These are phyloP conservation scores for Metarhizium robertsii DNA, from an alignment of 2,329 filamentous ascomycete species.

Conservation along the genomic window DNA sequence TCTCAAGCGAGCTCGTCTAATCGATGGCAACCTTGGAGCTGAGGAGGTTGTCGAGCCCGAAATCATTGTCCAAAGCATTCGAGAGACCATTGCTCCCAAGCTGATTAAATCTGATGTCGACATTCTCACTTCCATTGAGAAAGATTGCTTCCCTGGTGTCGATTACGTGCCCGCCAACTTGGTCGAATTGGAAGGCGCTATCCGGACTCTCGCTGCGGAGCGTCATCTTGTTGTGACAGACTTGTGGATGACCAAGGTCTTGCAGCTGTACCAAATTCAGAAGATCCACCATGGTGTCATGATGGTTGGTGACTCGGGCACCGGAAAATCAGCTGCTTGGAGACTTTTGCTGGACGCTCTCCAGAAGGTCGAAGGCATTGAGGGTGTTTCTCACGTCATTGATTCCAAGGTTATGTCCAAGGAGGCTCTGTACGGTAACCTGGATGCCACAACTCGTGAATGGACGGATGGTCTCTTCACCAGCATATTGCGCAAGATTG, in stretches of 20 bases:
- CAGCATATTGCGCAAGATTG: slow-evolving; percentile 94
- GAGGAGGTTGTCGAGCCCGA: slow-evolving; percentile 82
- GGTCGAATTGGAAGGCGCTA: slow-evolving; percentile 67
- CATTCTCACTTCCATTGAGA: slow-evolving; percentile 76
- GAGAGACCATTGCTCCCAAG: slow-evolving; percentile 97
- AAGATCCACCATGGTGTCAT: slow-evolving; percentile 98
- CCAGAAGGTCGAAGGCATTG: slow-evolving; percentile 80
- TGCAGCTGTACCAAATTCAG: slow-evolving; percentile 97
- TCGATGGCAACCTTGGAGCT: slow-evolving; percentile 46
- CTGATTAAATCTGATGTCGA: slow-evolving; percentile 88
- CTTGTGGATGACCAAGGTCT: slow-evolving; percentile 92
- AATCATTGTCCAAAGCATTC: slow-evolving; percentile 96
- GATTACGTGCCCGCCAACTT: slow-evolving; percentile 87
- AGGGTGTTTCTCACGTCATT: slow-evolving; percentile 94
- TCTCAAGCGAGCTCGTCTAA: slow-evolving; percentile 75
- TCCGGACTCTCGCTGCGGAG: slow-evolving; percentile 73
- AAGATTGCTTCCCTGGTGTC: slow-evolving; percentile 81
- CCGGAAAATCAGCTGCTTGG: slow-evolving; percentile 95
- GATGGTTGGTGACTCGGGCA: slow-evolving; percentile 99
- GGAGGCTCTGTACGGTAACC: slow-evolving; percentile 87
- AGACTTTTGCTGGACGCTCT: slow-evolving; percentile 83
- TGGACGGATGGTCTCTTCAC: slow-evolving; percentile 99
- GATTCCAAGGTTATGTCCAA: slow-evolving; percentile 99
- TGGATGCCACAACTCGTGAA: slow-evolving; percentile 94
- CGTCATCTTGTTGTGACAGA: slow-evolving; percentile 85